These are phyloP conservation scores for Podaxis sp. DNA, from an alignment of 768 basidiomycete species.

Conservation along the genomic window DNA sequence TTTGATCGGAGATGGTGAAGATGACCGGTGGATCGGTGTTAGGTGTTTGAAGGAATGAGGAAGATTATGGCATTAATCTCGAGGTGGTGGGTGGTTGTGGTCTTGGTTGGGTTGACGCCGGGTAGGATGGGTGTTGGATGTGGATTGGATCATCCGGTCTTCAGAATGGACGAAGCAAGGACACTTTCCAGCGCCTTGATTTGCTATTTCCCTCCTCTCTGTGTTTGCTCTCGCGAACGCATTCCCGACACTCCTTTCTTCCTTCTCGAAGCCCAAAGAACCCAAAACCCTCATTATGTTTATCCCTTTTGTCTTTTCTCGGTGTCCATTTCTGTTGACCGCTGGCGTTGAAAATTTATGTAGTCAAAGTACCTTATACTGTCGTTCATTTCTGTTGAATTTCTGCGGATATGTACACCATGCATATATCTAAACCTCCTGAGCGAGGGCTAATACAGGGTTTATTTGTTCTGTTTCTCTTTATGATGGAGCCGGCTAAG, in stretches of 20 bases:
- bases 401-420: not conserved
- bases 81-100: not conserved
- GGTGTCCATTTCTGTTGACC: not conserved
- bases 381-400: not conserved
- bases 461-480: not conserved
- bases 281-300: not conserved
- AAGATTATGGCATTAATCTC: not conserved
- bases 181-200: not conserved
- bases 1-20: not conserved
- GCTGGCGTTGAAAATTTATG: conserved; percentile 1
- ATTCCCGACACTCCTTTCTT: not conserved
- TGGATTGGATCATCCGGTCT: not conserved
- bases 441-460: not conserved
- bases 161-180: not conserved
- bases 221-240: not conserved
- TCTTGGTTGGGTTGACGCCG: not conserved
- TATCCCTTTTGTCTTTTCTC: not conserved
- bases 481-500: not conserved
- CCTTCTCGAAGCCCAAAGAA: not conserved
- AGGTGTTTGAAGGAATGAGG: not conserved
- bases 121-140: not conserved
- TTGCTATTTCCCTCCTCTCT: not conserved
- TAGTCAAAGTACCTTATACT: not conserved
- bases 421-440: not conserved
- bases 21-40: not conserved